Evolutionary conservation across 176 grass and related monocot species (phyloP), one percentile per base, ranked within the genome.

Genomic region (Oryza rufipogon): DNA sequence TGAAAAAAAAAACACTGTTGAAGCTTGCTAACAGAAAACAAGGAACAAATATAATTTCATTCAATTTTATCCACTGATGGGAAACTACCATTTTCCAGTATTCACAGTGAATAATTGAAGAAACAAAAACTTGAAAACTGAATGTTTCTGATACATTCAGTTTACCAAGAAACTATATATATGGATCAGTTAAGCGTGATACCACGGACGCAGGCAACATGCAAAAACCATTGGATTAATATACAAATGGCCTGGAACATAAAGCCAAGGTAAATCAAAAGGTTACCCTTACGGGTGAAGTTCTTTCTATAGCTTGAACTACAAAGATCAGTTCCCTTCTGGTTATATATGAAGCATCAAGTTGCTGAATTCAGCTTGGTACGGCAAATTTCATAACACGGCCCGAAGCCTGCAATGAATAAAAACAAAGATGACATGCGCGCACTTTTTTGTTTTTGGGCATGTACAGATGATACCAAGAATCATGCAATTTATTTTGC

Each of bases 401-500:
- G 20, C 90, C 90, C 71, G 77, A 84, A 78, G 83, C 71, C 85
- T 89, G 77, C 41, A 76, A 77, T 67, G 28, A 32, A 44, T 66
- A 42, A 23, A 60, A 9, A 5, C 17, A 73, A 84, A 10, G 71
- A 68, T 11, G 1, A 6, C n/a, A 73, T 39, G 42, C 2, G 4
- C 28, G 15, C 5, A 73, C 9, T 1, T 66, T 52, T 38, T 38
- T 38, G 36, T 38, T 38, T 71, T 67, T 51, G 20, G 61, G 5
- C 11, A 78, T 72, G 19, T 7, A 58, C 36, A 2, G 33, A 32
- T 20, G 17, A 9, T 51, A 15, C 7, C 9, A 71, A 28, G 34
- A 10, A 34, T 8, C 15, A 64, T 60, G 51, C 10, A 32, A 46
- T 30, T 26, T 58, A 68, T 44, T 84, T 88, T 11, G 45, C 32